Evolutionary conservation across 2,329 filamentous ascomycete species (phyloP), one percentile per base, ranked within the genome.

Genomic region (Pseudopyricularia cyperi): DNA sequence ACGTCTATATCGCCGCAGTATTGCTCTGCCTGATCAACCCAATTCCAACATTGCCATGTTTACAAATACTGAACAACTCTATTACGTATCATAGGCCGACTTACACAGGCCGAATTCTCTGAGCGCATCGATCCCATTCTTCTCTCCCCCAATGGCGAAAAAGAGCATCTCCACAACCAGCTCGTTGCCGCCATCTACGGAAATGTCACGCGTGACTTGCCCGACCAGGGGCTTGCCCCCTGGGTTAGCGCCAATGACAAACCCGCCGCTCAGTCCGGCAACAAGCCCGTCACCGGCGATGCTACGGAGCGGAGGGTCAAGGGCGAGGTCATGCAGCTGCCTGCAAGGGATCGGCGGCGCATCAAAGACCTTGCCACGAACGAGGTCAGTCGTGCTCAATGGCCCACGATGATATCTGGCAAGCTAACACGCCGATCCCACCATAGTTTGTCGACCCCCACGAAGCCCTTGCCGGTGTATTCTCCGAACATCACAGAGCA

Each of bases 181-280:
- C 75, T 86, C 50, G 69, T 85, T 56, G 72, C 80, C 53, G 80
- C 79, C 52, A 79, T 85, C 59, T 82, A 82, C 63, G 80, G 75
- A 60, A 86, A 86, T 72, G 77, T 84, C 55, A 84, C 80, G 34
- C 71, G 82, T 53, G 82, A 85, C 63, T 78, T 83, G 71, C 82
- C 82, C 54, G 82, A 85, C 57, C 73, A 74, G 62, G 81, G 81
- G 59, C 75, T 83, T 60, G 82, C 82, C 48, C 79, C 79, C 55
- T 86, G 82, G 82, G 82, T 85, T 63, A 84, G 80, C 63, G 80
- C 82, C 52, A 83, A 85, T 61, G 82, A 85, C 59, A 85, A 85
- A 60, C 80, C 80, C 17, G 67, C 74, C 17, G 68, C 76, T 11
- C 72, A 71, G 42, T 68, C 75, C 32, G 76, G 76, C 56, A 76